Conservation (phyloP, 2,329 filamentous ascomycete genomes). For the Alternaria sp. region DNA sequence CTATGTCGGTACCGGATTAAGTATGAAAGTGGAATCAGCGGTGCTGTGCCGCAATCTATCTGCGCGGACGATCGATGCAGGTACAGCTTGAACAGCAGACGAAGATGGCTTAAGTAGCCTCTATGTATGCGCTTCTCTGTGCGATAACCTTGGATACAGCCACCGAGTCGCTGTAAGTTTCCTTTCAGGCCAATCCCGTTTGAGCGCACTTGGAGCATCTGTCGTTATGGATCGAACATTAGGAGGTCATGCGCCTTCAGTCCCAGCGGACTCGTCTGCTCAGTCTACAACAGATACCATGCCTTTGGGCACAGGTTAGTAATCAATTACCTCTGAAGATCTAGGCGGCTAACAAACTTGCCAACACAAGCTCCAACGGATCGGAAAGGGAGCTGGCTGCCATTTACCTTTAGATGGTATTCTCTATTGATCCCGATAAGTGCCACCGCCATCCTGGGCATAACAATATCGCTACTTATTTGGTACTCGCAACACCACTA, state of each 20-base stretch:
- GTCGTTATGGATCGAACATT: not conserved
- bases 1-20: not conserved
- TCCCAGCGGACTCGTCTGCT: not conserved
- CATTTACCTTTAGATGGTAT: not conserved
- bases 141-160: not conserved
- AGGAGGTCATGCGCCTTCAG: not conserved
- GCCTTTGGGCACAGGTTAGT: not conserved
- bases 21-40: not conserved
- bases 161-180: not conserved
- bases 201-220: not conserved
- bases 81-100: not conserved
- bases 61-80: not conserved
- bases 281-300: not conserved
- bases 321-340: not conserved
- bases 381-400: not conserved
- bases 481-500: constrained; percentile 6
- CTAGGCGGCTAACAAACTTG: not conserved
- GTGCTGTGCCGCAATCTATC: not conserved
- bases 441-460: not conserved
- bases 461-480: not conserved
- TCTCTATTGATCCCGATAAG: not conserved
- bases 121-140: not conserved
- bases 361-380: not conserved
- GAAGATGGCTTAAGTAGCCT: not conserved
- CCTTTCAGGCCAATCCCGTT: not conserved